Evolutionary conservation across 345 rosid species (phyloP).

Genomic region (Corymbia maculata): DNA sequence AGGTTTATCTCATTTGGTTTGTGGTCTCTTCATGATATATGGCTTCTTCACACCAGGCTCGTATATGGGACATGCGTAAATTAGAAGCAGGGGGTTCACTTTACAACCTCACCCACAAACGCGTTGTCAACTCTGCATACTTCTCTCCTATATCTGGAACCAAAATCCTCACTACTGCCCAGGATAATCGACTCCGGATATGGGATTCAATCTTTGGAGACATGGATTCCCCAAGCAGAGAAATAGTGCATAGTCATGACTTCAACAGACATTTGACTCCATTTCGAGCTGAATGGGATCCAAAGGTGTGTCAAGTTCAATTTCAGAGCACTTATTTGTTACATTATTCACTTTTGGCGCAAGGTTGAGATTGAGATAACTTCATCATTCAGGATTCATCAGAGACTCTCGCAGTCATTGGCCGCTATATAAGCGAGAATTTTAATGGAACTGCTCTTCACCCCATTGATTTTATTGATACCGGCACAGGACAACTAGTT

Average conservation of each 20-base stretch:
- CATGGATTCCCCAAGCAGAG: conserved; percentile 82
- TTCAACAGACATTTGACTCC: conserved; percentile 90
- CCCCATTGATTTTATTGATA: conserved; percentile 87
- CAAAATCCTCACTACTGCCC: conserved; percentile 83
- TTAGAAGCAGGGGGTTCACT: conserved; percentile 56
- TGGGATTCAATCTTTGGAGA: conserved; percentile 91
- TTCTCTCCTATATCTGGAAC: conserved; percentile 85
- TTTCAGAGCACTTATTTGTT: background rate
- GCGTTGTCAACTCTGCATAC: conserved; percentile 95
- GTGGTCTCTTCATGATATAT: background rate
- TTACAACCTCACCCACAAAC: conserved; percentile 52
- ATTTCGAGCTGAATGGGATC: conserved; percentile 99
- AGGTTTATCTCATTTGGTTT: background rate
- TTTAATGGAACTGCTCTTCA: conserved; percentile 82
- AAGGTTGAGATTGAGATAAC: background rate
- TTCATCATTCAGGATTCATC: conserved; percentile 57
- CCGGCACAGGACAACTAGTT: conserved; percentile 74
- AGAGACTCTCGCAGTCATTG: conserved; percentile 80
- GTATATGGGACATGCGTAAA: conserved; percentile 89
- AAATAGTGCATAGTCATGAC: conserved; percentile 98
- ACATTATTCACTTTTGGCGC: background rate
- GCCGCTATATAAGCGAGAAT: conserved; percentile 94
- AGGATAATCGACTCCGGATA: conserved; percentile 80
- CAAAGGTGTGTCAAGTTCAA: conserved; percentile 41
- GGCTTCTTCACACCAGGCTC: conserved; percentile 48